phyloP scores from a whole-genome alignment of 345 rosid species.

The Raphanus sativus region DNA sequence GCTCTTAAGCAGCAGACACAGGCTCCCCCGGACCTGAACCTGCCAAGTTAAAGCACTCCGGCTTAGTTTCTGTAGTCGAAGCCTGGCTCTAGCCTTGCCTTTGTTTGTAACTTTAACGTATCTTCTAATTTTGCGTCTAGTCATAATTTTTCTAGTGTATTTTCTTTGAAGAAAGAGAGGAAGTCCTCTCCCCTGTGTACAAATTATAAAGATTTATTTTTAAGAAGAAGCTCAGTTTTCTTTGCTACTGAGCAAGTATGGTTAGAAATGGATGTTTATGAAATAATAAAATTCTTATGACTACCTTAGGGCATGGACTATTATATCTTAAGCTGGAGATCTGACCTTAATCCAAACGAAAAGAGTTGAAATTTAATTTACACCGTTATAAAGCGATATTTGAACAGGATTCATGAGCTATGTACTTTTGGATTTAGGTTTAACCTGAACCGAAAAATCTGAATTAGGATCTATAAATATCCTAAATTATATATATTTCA shows the following conservation, averaged over 20 bases:
- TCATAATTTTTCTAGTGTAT: background rate
- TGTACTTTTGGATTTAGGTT: no score
- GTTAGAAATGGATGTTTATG: background rate
- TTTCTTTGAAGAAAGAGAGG: background rate
- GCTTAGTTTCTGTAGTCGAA: slow-evolving; percentile 1
- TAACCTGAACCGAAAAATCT: no score
- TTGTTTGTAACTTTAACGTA: slow-evolving; percentile 3
- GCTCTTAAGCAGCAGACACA: slow-evolving; percentile 21
- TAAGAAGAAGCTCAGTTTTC: background rate
- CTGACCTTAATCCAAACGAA: no score
- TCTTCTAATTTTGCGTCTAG: slow-evolving; percentile 27
- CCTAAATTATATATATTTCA: no score
- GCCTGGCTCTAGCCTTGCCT: slow-evolving; percentile 12
- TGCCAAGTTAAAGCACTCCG: slow-evolving; percentile 11
- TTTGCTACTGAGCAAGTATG: background rate
- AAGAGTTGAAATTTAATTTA: no score
- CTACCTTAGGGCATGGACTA: background rate
- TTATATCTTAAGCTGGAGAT: no score
- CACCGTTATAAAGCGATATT: no score
- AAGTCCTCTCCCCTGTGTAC: background rate
- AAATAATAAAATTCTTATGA: background rate
- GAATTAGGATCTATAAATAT: no score
- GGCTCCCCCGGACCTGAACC: slow-evolving; percentile 24
- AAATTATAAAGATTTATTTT: background rate
- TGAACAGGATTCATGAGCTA: no score